These are phyloP conservation scores for Saprolegnia parasitica DNA, from an alignment of 352 stramenopile genomes.

Conservation along the genomic window DNA sequence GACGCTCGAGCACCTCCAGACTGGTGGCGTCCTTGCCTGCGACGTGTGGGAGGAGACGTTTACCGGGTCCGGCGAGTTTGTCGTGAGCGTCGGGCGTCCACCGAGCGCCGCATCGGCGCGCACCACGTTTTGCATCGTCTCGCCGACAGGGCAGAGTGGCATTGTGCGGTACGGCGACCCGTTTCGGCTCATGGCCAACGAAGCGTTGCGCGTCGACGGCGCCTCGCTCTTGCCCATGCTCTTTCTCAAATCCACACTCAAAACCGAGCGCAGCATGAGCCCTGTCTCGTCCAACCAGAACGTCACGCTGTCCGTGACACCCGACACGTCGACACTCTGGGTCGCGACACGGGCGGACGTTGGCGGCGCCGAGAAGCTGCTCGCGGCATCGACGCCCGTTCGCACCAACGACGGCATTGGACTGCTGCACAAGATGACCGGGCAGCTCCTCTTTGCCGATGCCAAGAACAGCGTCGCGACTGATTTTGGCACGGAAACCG, in stretches of 20 bases:
- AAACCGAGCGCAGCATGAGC: constrained; percentile 78
- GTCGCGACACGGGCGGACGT: constrained; percentile 59
- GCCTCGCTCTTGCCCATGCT: constrained; percentile 64
- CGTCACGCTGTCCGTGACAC: constrained; percentile 57
- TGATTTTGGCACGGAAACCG: constrained; percentile 77
- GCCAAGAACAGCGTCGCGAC: constrained; percentile 60
- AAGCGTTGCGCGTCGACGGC: constrained; percentile 69
- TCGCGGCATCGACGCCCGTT: constrained; percentile 49
- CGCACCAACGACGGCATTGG: constrained; percentile 46
- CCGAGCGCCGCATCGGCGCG: constrained; percentile 36
- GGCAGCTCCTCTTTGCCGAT: constrained; percentile 51
- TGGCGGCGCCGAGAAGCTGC: constrained; percentile 55
- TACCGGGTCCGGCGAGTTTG: constrained; percentile 65
- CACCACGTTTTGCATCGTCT: constrained; percentile 69
- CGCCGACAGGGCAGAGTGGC: constrained; percentile 40
- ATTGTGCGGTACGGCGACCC: constrained; percentile 67
- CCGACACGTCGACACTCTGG: constrained; percentile 72
- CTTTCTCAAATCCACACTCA: constrained; percentile 78
- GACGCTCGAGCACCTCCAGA: constrained; percentile 48
- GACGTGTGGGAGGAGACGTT: constrained; percentile 83
- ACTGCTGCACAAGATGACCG: constrained; percentile 83
- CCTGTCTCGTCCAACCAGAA: constrained; percentile 83
- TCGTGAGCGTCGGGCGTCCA: constrained; percentile 48
- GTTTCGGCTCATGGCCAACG: constrained; percentile 79
- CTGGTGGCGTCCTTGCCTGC: constrained; percentile 47